These are phyloP conservation scores for Pleurotus ostreatus DNA, from an alignment of 768 basidiomycete genomes.

Conservation along the genomic window DNA sequence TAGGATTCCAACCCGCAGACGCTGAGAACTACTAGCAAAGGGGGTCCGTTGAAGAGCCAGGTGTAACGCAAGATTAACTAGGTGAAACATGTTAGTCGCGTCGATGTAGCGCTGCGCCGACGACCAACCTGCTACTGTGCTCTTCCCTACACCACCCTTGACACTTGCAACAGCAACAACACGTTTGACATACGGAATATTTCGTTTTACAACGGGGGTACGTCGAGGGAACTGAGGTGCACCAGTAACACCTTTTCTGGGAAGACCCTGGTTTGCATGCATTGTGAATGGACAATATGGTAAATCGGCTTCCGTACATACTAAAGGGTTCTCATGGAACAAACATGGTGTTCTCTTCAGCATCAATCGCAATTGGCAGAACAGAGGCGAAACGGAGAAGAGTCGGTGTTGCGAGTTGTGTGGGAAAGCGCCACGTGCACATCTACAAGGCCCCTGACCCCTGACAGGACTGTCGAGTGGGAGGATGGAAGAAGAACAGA, in stretches of 20 bases:
- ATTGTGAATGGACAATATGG: neutral
- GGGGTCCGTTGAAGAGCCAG: conserved; percentile 46
- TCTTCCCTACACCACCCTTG: conserved; percentile 96
- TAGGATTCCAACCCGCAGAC: conserved; percentile 75
- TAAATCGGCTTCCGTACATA: conserved; percentile 18
- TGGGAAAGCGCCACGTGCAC: no score
- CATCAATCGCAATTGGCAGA: no score
- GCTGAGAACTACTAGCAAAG: conserved; percentile 21
- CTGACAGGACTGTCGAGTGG: no score
- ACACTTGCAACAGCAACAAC: conserved; percentile 87
- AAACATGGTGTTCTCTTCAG: no score
- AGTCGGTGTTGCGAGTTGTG: no score
- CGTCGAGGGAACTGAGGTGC: conserved; percentile 60
- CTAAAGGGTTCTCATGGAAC: conserved; percentile 56
- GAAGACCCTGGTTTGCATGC: conserved; percentile 24
- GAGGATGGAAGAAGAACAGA: no score
- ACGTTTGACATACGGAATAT: conserved; percentile 71
- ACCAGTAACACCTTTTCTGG: conserved; percentile 17
- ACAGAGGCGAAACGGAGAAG: neutral
- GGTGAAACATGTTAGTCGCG: neutral
- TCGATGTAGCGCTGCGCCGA: neutral
- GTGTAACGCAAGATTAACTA: conserved; percentile 81
- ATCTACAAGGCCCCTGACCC: no score
- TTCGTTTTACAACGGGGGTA: conserved; percentile 47
- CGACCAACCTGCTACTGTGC: conserved; percentile 75